Evolutionary conservation across 805 yeast species (phyloP).

Genomic region (Wickerhamiella azyma): DNA sequence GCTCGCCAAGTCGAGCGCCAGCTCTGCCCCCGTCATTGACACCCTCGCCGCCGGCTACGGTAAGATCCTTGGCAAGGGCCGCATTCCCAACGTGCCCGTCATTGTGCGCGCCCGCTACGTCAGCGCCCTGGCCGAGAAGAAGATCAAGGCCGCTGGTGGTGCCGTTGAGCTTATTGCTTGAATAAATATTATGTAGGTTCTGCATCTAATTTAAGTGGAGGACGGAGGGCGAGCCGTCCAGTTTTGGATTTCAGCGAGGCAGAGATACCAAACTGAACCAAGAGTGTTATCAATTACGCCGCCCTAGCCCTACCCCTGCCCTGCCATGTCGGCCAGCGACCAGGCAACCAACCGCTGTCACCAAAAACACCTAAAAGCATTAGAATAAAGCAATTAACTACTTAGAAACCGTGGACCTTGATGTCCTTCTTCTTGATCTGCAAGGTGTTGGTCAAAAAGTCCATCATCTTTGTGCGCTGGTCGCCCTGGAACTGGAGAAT

Average conservation of each 20-base stretch:
- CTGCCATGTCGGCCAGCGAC: too few relatives aligned
- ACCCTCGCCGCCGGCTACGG: conserved; percentile 99
- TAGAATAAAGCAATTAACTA: neutral
- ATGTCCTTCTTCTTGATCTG: conserved; percentile 90
- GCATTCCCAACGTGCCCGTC: conserved; percentile 95
- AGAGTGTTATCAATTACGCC: too few relatives aligned
- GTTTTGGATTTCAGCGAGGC: too few relatives aligned
- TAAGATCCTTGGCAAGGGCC: conserved; percentile 99
- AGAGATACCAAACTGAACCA: too few relatives aligned
- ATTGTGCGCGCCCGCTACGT: conserved; percentile 99
- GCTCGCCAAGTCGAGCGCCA: conserved; percentile 67
- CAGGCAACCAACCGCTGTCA: too few relatives aligned
- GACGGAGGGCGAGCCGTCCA: too few relatives aligned
- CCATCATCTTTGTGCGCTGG: conserved; percentile 92
- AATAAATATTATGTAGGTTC: conserved; percentile 19
- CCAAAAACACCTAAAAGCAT: too few relatives aligned
- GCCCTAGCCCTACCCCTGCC: too few relatives aligned
- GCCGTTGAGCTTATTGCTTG: conserved; percentile 98
- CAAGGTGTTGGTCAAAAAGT: conserved; percentile 74
- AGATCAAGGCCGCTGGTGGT: conserved; percentile 99
- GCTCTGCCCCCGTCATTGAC: conserved; percentile 98
- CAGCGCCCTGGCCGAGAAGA: conserved; percentile 98
- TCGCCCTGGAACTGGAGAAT: conserved; percentile 98
- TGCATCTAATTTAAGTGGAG: neutral
- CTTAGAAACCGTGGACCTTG: conserved; percentile 93